These are phyloP conservation scores for Penicillium fimorum DNA, from an alignment of 495 filamentous ascomycete genomes.

Conservation along the genomic window DNA sequence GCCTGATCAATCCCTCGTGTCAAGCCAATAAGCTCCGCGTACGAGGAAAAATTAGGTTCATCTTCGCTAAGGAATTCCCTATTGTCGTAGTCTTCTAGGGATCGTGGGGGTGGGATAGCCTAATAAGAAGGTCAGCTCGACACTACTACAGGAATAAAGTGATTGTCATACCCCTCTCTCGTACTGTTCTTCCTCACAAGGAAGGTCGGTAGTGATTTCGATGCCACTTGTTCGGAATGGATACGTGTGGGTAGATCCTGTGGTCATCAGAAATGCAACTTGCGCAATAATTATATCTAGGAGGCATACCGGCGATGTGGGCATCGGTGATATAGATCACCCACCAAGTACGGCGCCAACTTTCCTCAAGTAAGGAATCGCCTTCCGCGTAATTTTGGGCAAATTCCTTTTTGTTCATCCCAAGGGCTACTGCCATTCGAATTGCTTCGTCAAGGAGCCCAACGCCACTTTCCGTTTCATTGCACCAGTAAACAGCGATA, in stretches of 20 bases:
- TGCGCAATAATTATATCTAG: not conserved
- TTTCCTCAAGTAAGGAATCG: slow-evolving; percentile 24
- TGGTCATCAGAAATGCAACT: not conserved
- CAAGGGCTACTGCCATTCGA: slow-evolving; percentile 15
- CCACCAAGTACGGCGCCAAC: slow-evolving; percentile 35
- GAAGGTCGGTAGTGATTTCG: slow-evolving; percentile 18
- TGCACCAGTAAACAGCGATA: slow-evolving; percentile 26
- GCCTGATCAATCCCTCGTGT: slow-evolving; percentile 19
- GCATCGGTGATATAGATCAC: slow-evolving; percentile 29
- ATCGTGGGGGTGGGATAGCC: slow-evolving; percentile 15
- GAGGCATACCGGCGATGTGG: slow-evolving; percentile 23
- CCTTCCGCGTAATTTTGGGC: slow-evolving; percentile 8
- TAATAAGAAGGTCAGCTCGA: not conserved
- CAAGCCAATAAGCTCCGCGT: slow-evolving; percentile 20
- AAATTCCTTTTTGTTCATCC: slow-evolving; percentile 25
- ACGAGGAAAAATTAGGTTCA: slow-evolving; percentile 18
- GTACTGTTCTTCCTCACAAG: slow-evolving; percentile 22
- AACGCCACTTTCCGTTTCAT: slow-evolving; percentile 18
- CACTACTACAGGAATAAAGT: not conserved
- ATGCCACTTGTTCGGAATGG: slow-evolving; percentile 19
- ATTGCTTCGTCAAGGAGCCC: slow-evolving; percentile 22
- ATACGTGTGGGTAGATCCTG: slow-evolving; percentile 17
- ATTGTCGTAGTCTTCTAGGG: slow-evolving; percentile 22
- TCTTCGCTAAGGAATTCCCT: slow-evolving; percentile 19
- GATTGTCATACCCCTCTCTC: slow-evolving; percentile 13